These are phyloP conservation scores for Emmonsiellopsis sp. DNA, from an alignment of 2,329 filamentous ascomycete species.

Conservation along the genomic window DNA sequence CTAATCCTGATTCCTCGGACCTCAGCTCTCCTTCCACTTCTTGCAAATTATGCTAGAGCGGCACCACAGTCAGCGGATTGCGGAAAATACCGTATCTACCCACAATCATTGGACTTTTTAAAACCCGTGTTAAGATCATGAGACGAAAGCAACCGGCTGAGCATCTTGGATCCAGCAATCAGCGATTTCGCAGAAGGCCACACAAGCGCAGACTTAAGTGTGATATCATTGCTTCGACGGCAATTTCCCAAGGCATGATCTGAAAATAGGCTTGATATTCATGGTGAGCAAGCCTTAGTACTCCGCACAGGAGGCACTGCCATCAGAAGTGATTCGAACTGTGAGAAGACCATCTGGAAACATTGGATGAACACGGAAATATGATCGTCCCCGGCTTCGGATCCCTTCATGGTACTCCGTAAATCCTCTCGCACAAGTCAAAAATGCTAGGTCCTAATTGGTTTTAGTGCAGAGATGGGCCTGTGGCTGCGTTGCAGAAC, in stretches of 20 bases:
- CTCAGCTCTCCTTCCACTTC: neutral
- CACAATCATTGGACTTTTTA: neutral
- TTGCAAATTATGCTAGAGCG: neutral
- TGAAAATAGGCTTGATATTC: neutral
- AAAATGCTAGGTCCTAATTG: neutral
- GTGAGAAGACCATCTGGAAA: neutral
- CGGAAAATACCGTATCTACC: neutral
- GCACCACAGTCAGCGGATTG: neutral
- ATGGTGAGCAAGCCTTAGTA: neutral
- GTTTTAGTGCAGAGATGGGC: too few relatives aligned
- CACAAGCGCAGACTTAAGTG: neutral
- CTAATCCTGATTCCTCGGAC: neutral
- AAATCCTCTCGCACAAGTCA: neutral
- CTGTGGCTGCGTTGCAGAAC: too few relatives aligned
- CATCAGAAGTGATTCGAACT: too few relatives aligned
- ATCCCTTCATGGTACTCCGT: neutral
- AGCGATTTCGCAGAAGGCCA: neutral
- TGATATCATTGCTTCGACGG: neutral
- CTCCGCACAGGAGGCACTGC: too few relatives aligned
- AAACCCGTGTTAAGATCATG: neutral
- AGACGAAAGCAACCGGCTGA: neutral
- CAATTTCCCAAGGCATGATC: neutral
- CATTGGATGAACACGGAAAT: neutral
- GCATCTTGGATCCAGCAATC: neutral
- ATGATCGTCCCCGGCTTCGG: neutral